Evolutionary conservation across 2,329 filamentous ascomycete species (phyloP).

Genomic region (Neurospora crassa): DNA sequence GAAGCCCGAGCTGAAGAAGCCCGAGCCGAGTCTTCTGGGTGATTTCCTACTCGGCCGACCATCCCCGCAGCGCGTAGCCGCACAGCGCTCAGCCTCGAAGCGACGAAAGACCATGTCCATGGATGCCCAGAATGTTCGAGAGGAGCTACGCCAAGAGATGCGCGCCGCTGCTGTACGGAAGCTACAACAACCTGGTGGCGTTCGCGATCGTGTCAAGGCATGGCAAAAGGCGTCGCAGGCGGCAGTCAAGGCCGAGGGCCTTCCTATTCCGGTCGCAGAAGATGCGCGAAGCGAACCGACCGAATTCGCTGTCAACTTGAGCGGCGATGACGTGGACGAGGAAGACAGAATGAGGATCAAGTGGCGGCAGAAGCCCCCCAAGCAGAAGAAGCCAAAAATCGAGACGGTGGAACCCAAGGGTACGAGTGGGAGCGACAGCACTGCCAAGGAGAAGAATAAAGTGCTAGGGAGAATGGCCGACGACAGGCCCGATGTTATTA

Average conservation of each 20-base stretch:
- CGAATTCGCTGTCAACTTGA: conserved; percentile 50
- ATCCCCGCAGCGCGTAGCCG: conserved; percentile 44
- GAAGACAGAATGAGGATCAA: conserved; percentile 51
- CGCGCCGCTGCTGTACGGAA: conserved; percentile 47
- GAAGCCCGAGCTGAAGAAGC: conserved; percentile 26
- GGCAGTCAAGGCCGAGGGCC: conserved; percentile 36
- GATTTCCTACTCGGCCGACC: conserved; percentile 51
- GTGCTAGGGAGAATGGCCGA: conserved; percentile 13
- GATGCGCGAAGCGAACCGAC: conserved; percentile 48
- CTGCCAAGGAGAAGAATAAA: conserved; percentile 14
- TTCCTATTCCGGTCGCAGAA: conserved; percentile 35
- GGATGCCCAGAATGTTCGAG: conserved; percentile 45
- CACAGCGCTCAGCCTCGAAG: conserved; percentile 24
- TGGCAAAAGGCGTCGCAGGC: conserved; percentile 76
- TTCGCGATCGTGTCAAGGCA: conserved; percentile 68
- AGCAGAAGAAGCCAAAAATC: conserved; percentile 24
- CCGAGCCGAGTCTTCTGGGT: conserved; percentile 40
- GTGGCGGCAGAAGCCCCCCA: conserved; percentile 34
- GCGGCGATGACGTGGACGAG: conserved; percentile 52
- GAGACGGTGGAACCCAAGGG: conserved; percentile 23
- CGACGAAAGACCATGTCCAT: conserved; percentile 42
- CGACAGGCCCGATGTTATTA: conserved; percentile 17
- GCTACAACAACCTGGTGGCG: conserved; percentile 54
- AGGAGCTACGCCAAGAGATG: conserved; percentile 44
- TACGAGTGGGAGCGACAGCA: conserved; percentile 13